phyloP scores from a whole-genome alignment of 2,329 filamentous ascomycete genomes.

The Fusarium domesticum region DNA sequence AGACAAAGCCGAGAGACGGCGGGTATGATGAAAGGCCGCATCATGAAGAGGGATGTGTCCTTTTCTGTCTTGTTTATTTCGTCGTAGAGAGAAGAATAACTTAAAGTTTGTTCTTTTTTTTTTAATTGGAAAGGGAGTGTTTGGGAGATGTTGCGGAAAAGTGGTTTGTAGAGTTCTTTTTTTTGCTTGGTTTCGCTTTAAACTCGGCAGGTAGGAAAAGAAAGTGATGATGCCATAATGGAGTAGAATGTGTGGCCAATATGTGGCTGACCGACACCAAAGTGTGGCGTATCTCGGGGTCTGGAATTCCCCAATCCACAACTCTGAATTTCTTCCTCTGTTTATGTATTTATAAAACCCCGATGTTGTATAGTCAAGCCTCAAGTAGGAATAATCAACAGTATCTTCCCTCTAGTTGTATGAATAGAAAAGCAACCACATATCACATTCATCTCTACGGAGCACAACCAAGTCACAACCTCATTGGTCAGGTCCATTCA shows the following conservation, averaged over 20 bases:
- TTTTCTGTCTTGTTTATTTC: too few relatives aligned
- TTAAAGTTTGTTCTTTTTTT: background rate
- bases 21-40: slow-evolving; percentile 29
- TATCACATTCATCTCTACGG: background rate
- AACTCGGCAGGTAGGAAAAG: background rate
- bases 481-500: background rate
- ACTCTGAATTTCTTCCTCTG: too few relatives aligned
- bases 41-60: too few relatives aligned
- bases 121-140: background rate
- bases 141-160: background rate
- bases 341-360: too few relatives aligned
- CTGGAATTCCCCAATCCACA: background rate
- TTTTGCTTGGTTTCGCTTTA: background rate
- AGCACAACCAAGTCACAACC: background rate
- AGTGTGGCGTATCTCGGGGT: background rate
- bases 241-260: background rate
- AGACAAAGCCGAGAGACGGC: slow-evolving; percentile 34
- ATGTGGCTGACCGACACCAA: background rate
- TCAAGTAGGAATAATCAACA: too few relatives aligned
- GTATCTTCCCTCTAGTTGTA: too few relatives aligned
- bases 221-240: background rate
- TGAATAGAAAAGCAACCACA: too few relatives aligned
- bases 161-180: background rate
- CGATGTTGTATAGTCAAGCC: too few relatives aligned
- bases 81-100: background rate